Evolutionary conservation across 1,139 yeast species (phyloP).

Genomic region (Candida sp.): DNA sequence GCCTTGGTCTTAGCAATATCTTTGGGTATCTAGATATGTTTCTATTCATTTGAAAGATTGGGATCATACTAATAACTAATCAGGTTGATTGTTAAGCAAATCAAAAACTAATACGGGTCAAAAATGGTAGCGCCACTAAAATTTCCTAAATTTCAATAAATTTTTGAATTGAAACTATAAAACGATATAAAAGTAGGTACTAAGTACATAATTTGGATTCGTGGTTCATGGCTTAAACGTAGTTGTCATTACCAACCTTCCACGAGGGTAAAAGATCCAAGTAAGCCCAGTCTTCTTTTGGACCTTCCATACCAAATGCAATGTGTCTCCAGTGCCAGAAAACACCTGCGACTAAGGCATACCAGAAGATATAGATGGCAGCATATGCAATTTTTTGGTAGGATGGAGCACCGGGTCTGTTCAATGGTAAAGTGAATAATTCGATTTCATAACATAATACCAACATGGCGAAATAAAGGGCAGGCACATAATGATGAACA

Average conservation of each 20-base stretch:
- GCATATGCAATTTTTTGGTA: constrained; percentile 24
- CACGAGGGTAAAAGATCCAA: constrained; percentile 77
- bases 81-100: background rate
- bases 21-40: background rate
- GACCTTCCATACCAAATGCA: constrained; percentile 90
- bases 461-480: constrained; percentile 90
- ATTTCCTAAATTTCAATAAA: background rate
- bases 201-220: background rate
- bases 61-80: no score
- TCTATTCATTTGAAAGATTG: background rate
- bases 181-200: background rate
- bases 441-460: constrained; percentile 77
- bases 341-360: constrained; percentile 24
- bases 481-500: constrained; percentile 96
- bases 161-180: background rate
- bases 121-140: background rate
- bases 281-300: constrained; percentile 61
- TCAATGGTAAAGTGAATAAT: constrained; percentile 46
- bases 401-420: constrained; percentile 22
- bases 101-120: background rate
- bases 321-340: constrained; percentile 76
- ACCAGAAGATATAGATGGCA: constrained; percentile 26
- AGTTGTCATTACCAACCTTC: constrained; percentile 48
- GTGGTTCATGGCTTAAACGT: constrained; percentile 7
- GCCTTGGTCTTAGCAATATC: no score